phyloP scores from a whole-genome alignment of 768 basidiomycete species.

The Boletus subparvulus region DNA sequence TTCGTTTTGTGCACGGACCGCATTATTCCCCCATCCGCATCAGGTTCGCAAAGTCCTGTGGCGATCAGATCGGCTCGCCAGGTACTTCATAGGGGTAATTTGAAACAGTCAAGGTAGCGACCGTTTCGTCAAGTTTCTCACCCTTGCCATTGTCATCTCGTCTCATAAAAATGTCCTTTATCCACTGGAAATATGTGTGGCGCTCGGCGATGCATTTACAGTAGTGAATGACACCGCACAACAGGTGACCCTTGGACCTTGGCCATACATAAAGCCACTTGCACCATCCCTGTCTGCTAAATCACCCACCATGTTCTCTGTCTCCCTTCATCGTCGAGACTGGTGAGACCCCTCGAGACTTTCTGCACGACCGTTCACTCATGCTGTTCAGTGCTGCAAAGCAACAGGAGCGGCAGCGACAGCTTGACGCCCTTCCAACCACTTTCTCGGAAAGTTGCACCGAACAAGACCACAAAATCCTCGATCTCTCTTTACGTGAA shows the following conservation, averaged over 20 bases:
- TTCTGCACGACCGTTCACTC: neutral
- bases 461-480: conserved; percentile 37
- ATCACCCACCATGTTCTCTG: conserved; percentile 22
- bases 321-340: conserved; percentile 27
- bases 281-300: neutral
- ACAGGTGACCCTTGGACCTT: neutral
- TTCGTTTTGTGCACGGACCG: neutral
- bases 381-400: conserved; percentile 31
- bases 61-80: neutral
- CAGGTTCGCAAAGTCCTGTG: neutral
- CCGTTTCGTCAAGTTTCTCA: conserved; percentile 6
- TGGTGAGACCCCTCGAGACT: conserved; percentile 24
- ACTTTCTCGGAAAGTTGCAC: conserved; percentile 31
- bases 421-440: conserved; percentile 30
- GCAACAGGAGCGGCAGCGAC: conserved; percentile 31
- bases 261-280: conserved; percentile 5
- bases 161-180: neutral
- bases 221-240: neutral
- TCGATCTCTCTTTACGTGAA: conserved; percentile 37
- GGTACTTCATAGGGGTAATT: neutral
- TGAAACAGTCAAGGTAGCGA: neutral
- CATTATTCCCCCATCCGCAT: neutral
- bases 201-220: neutral
- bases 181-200: neutral
- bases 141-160: neutral